Evolutionary conservation across 1,139 yeast genomes (phyloP), one percentile per base, ranked within the genome.

Genomic region (Hyphopichia buzzinii): DNA sequence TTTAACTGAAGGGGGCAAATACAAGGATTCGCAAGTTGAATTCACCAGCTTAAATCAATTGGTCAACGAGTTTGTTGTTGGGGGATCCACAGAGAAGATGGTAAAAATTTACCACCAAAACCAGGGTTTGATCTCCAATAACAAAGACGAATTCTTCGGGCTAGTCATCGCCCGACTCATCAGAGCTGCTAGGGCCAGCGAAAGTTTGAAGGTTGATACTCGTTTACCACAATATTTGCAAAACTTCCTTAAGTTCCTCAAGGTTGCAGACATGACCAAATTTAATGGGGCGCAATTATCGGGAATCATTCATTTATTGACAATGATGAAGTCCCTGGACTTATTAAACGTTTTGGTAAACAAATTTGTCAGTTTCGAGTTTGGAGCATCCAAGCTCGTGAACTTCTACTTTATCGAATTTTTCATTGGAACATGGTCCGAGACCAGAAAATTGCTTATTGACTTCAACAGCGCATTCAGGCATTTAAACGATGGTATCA

Each of bases 351-450:
- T 65, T 17, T 44, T 70, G 26, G 44, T 63, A 30, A 53, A 49
- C 31, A 62, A 66, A 41, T 49, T 68, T 12, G 39, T 62, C 17
- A 40, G 17, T 17, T 13, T 16, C 12, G 36, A 44, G 17, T 38
- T 37, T 6, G 39, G 39, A n/a, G 34, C 50, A 17, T 27, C 62
- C 3, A 47, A 46, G 25, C 44, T 57, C 22, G 29, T 64, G 14
- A 60, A 57, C 39, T 62, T 59, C 42, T 60, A 60, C 30, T 57
- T 60, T 36, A 39, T 64, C 44, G 68, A 65, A 43, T 50, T 57
- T 17, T 36, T 44, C 16, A 32, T 62, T 4, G 36, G 44, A 4
- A 43, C 46, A 12, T 22, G 24, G 2, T 38, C 33, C 5, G 60
- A 59, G 10, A 48, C 50, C 33, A 13, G 42, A 12, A 39, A 40